Evolutionary conservation across 371 early-diverging fungal genomes (phyloP).

Genomic region (Massospora cicadina): DNA sequence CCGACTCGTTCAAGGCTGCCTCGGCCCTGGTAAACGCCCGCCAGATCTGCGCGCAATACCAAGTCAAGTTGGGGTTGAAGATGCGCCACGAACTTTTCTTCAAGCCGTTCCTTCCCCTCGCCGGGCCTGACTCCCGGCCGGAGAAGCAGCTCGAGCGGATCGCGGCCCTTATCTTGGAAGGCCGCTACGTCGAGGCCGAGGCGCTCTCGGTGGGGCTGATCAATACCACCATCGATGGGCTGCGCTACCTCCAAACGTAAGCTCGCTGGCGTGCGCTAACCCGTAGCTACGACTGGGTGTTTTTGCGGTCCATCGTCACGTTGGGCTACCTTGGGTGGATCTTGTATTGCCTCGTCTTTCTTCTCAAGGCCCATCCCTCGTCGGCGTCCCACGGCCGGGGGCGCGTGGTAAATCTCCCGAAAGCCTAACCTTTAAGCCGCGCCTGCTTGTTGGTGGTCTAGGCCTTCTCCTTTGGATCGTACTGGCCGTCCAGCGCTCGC

Average conservation of each 20-base stretch:
- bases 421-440: constrained; percentile 17
- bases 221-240: constrained; percentile 49
- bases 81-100: constrained; percentile 54
- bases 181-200: constrained; percentile 43
- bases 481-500: constrained; percentile 52
- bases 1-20: constrained; percentile 46
- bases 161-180: constrained; percentile 30
- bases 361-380: not conserved
- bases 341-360: constrained; percentile 13
- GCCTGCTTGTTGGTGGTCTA: constrained; percentile 20
- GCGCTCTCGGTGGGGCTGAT: constrained; percentile 35
- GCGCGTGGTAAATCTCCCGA: not conserved
- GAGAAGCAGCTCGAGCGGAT: constrained; percentile 33
- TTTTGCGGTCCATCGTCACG: constrained; percentile 64
- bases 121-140: constrained; percentile 27
- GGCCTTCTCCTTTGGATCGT: constrained; percentile 25
- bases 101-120: constrained; percentile 42
- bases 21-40: constrained; percentile 60
- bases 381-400: constrained; percentile 1
- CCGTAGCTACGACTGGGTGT: constrained; percentile 77
- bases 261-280: not conserved
- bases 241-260: constrained; percentile 81
- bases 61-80: constrained; percentile 55
- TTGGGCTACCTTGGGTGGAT: constrained; percentile 91
- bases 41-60: constrained; percentile 68